These are phyloP conservation scores for Corchorus olitorius DNA, from an alignment of 345 rosid genomes.

Conservation along the genomic window DNA sequence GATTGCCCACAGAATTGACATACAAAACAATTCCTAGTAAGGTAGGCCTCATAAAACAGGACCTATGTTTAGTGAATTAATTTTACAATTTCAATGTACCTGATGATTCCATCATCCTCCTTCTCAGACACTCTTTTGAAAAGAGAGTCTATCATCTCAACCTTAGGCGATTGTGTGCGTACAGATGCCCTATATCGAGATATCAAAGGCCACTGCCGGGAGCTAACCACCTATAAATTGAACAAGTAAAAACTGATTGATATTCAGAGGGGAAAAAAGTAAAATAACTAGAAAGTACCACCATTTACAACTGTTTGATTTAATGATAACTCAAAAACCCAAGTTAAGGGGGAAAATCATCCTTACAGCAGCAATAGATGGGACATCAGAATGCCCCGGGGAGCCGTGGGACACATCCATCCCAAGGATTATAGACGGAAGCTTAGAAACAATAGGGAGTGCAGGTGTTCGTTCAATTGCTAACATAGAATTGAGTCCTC, in stretches of 20 bases:
- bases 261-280: too few relatives aligned
- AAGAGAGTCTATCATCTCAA: slow-evolving; percentile 86
- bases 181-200: slow-evolving; percentile 88
- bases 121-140: slow-evolving; percentile 57
- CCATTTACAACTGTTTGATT: slow-evolving; percentile 1
- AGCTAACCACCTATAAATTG: slow-evolving; percentile 63
- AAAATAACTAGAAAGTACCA: not conserved
- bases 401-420: slow-evolving; percentile 99
- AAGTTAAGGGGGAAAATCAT: slow-evolving; percentile 4
- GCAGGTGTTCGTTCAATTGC: slow-evolving; percentile 66
- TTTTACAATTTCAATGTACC: slow-evolving; percentile 28
- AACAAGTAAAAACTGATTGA: not conserved
- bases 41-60: not conserved
- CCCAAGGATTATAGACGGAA: slow-evolving; percentile 85
- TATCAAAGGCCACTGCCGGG: slow-evolving; percentile 86
- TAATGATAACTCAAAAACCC: slow-evolving; percentile 3
- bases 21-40: not conserved
- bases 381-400: slow-evolving; percentile 81
- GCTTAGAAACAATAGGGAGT: slow-evolving; percentile 67
- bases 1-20: not conserved
- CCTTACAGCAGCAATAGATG: slow-evolving; percentile 90
- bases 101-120: slow-evolving; percentile 74
- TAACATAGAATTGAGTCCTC: slow-evolving; percentile 80
- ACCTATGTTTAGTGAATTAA: not conserved
- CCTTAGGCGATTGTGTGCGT: slow-evolving; percentile 81